phyloP scores from a whole-genome alignment of 1,284 basidiomycete genomes.

The Phylloporus sp. region DNA sequence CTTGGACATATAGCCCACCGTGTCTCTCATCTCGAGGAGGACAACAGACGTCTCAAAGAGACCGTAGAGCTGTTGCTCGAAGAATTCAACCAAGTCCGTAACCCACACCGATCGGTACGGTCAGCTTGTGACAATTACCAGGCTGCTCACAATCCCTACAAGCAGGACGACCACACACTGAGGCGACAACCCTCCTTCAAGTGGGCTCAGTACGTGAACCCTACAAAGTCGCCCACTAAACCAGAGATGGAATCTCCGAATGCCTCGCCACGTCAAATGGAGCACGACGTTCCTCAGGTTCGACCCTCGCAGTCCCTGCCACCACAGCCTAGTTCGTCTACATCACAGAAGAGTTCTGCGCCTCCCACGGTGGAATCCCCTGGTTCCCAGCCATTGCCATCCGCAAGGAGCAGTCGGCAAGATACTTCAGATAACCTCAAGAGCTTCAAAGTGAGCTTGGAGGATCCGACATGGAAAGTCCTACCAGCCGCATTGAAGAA shows the following conservation, averaged over 20 bases:
- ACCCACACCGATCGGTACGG: slow-evolving; percentile 30
- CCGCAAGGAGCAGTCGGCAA: slow-evolving; percentile 57
- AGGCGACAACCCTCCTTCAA: slow-evolving; percentile 80
- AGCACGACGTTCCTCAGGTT: slow-evolving; percentile 65
- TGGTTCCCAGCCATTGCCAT: slow-evolving; percentile 37
- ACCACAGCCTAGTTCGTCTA: slow-evolving; percentile 25
- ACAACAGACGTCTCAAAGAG: slow-evolving; percentile 73
- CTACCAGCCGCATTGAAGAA: slow-evolving; percentile 97
- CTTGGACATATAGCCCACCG: slow-evolving; percentile 62
- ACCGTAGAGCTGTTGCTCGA: slow-evolving; percentile 70
- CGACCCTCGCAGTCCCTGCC: slow-evolving; percentile 43
- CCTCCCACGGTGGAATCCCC: slow-evolving; percentile 44
- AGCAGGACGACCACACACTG: slow-evolving; percentile 63
- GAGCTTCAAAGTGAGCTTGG: slow-evolving; percentile 90
- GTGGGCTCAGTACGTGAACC: slow-evolving; percentile 79
- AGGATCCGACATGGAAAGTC: slow-evolving; percentile 98
- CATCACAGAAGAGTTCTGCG: slow-evolving; percentile 38
- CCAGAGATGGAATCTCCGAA: slow-evolving; percentile 76
- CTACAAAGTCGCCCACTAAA: slow-evolving; percentile 80
- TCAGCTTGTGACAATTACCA: slow-evolving; percentile 8
- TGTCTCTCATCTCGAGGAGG: slow-evolving; percentile 74
- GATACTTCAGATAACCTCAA: slow-evolving; percentile 82
- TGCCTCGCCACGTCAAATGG: slow-evolving; percentile 75
- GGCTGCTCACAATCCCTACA: slow-evolving; percentile 18
- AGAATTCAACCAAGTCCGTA: slow-evolving; percentile 57